phyloP scores from a whole-genome alignment of 352 stramenopile genomes.

The Phytophthora brassicae region DNA sequence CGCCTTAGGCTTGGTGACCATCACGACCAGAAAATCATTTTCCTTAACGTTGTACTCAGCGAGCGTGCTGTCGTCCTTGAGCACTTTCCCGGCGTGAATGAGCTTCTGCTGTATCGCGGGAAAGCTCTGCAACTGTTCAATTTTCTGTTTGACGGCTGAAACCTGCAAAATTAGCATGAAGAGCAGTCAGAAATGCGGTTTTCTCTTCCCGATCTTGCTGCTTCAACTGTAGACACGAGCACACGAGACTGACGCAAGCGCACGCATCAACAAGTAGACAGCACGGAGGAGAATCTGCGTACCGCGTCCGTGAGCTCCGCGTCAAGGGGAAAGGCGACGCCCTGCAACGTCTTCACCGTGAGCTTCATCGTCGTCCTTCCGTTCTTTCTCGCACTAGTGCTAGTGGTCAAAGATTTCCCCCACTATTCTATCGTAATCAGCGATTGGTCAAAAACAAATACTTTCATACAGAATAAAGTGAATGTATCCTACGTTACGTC shows the following conservation, averaged over 20 bases:
- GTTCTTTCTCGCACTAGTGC: slow-evolving; percentile 15
- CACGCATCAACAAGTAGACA: background rate
- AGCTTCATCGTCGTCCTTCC: slow-evolving; percentile 71
- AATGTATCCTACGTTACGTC: no score
- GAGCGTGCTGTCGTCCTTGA: slow-evolving; percentile 84
- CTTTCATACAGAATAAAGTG: no score
- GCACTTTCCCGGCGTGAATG: slow-evolving; percentile 87
- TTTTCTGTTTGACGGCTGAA: slow-evolving; percentile 76
- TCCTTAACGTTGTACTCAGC: slow-evolving; percentile 87
- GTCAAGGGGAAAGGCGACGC: slow-evolving; percentile 78
- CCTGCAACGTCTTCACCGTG: slow-evolving; percentile 86
- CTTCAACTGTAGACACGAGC: background rate
- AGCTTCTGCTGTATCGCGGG: slow-evolving; percentile 79
- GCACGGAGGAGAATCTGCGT: background rate
- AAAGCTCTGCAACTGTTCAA: slow-evolving; percentile 73
- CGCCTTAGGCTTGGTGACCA: slow-evolving; percentile 88
- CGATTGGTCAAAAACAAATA: background rate
- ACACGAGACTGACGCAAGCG: background rate
- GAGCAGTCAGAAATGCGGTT: slow-evolving; percentile 2
- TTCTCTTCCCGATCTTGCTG: slow-evolving; percentile 1
- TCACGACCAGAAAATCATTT: slow-evolving; percentile 88
- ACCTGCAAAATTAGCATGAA: slow-evolving; percentile 45
- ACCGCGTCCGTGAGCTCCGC: slow-evolving; percentile 76
- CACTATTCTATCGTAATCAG: background rate
- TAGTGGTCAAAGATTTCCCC: slow-evolving; percentile 26